Evolutionary conservation across 176 grass and related monocot genomes (phyloP).

Genomic region (Ensete glaucum): DNA sequence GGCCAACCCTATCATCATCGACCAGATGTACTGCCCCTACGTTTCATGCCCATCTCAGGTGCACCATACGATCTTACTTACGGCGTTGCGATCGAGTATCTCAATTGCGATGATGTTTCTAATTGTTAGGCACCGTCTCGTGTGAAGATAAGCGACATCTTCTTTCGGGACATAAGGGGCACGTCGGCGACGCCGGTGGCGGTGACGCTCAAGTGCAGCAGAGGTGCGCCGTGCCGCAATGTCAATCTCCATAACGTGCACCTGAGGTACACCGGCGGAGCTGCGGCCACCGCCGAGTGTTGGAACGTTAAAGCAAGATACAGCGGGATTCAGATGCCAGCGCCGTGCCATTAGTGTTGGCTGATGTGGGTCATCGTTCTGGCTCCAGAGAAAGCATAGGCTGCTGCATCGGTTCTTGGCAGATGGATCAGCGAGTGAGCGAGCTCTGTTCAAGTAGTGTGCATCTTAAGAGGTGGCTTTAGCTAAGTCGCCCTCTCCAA

Average conservation of each 20-base stretch:
- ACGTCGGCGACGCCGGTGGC: conserved; percentile 39
- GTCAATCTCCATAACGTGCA: conserved; percentile 44
- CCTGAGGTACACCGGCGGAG: conserved; percentile 24
- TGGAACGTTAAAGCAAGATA: conserved; percentile 37
- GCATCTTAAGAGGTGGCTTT: too few species aligned
- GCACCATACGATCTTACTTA: not conserved
- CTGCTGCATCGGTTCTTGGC: too few species aligned
- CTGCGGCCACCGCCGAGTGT: conserved; percentile 19
- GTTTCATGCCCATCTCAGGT: conserved; percentile 14
- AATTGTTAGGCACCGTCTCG: conserved; percentile 33
- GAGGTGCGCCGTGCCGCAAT: conserved; percentile 43
- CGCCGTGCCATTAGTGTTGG: conserved; percentile 28
- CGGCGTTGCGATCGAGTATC: not conserved
- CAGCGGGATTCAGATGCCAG: conserved; percentile 33
- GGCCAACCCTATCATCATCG: conserved; percentile 37
- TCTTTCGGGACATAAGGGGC: conserved; percentile 48
- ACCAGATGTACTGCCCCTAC: conserved; percentile 35
- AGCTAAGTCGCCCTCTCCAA: too few species aligned
- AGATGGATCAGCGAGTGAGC: too few species aligned
- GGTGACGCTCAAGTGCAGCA: conserved; percentile 41
- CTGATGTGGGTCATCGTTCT: not conserved
- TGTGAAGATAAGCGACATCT: conserved; percentile 39
- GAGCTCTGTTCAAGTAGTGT: too few species aligned
- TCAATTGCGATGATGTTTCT: not conserved
- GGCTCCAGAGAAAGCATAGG: too few species aligned